These are phyloP conservation scores for Letharia columbiana DNA, from an alignment of 495 filamentous ascomycete genomes.

Conservation along the genomic window DNA sequence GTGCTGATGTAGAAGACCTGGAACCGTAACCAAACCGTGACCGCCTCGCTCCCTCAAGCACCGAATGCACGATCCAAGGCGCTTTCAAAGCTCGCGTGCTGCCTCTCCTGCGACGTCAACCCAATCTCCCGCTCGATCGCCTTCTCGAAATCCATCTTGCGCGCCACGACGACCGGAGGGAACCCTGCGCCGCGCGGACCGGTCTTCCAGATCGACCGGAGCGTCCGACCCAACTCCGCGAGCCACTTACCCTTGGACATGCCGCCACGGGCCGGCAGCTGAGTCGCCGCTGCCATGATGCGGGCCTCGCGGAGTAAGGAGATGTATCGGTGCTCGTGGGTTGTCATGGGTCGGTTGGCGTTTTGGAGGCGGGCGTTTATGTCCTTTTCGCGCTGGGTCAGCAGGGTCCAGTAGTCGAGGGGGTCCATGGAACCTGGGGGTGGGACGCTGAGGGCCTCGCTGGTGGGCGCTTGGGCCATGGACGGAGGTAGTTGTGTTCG, in stretches of 20 bases:
- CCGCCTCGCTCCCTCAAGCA: background rate
- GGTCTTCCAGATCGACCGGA: background rate
- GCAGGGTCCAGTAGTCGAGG: conserved; percentile 11
- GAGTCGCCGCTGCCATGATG: background rate
- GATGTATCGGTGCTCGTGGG: background rate
- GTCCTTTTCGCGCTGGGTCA: conserved; percentile 5
- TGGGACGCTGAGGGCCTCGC: background rate
- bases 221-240: background rate
- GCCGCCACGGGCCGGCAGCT: conserved; percentile 2
- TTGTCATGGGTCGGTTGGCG: conserved; percentile 1
- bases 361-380: background rate
- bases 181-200: background rate
- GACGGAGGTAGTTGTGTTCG: background rate
- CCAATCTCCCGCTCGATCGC: conserved; percentile 3
- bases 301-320: conserved; percentile 8
- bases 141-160: conserved; percentile 11
- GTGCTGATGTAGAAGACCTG: background rate
- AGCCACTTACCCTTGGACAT: conserved; percentile 6
- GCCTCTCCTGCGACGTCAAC: background rate
- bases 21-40: background rate
- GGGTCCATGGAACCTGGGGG: conserved; percentile 1
- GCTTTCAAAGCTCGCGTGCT: background rate
- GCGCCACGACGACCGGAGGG: background rate
- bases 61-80: background rate
- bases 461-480: background rate